Conservation (phyloP, 441 rosid species). For the Gossypium trilobum region DNA sequence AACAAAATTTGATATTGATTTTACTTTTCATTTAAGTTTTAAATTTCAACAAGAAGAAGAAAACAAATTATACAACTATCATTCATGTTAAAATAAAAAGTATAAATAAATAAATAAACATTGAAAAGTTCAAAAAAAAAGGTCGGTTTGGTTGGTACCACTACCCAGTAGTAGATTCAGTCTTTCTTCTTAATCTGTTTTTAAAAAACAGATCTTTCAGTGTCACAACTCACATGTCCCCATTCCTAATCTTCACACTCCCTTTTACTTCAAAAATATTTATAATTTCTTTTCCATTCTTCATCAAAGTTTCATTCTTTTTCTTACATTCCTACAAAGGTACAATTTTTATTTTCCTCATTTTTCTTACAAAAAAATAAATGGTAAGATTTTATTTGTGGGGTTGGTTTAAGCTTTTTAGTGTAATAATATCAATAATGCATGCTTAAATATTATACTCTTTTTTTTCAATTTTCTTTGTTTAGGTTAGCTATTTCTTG, state of each 20-base stretch:
- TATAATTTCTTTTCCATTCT: constrained; percentile 9
- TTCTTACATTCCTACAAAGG: neutral
- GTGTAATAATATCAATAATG: constrained; percentile 7
- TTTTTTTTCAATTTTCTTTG: neutral
- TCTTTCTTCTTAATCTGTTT: neutral
- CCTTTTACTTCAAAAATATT: too few relatives aligned
- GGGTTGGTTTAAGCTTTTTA: constrained; percentile 24
- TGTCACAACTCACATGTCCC: neutral
- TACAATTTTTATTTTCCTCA: neutral
- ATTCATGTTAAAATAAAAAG: neutral
- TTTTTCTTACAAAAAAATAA: neutral
- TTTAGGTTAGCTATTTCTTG: neutral
- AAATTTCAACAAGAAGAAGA: too few relatives aligned
- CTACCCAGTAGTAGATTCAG: constrained; percentile 21
- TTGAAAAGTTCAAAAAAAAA: too few relatives aligned
- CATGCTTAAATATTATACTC: neutral
- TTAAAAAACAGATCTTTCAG: constrained; percentile 9
- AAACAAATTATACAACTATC: too few relatives aligned
- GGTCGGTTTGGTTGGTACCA: constrained; percentile 10
- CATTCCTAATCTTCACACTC: too few relatives aligned
- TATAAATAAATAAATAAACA: neutral
- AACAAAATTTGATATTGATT: too few relatives aligned
- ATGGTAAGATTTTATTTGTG: neutral
- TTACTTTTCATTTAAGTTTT: too few relatives aligned
- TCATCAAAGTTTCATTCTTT: neutral